phyloP scores from a whole-genome alignment of 2,329 filamentous ascomycete genomes.

The Curvularia lunata region DNA sequence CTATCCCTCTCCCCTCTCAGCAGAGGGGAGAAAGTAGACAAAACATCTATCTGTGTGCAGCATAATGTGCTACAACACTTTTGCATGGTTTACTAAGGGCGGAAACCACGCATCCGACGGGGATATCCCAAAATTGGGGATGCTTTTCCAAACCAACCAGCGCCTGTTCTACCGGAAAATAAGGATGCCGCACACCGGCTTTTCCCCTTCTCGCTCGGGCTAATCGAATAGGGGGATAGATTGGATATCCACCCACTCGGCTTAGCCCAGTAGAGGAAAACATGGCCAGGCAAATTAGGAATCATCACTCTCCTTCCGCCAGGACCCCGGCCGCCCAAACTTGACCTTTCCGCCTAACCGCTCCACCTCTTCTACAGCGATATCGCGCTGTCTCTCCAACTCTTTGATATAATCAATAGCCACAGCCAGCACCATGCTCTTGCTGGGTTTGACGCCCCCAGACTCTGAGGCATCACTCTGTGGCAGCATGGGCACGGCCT shows the following conservation, averaged over 20 bases:
- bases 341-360: constrained; percentile 15
- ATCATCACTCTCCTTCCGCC: constrained; percentile 1
- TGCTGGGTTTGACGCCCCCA: constrained; percentile 19
- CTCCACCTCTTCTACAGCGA: constrained; percentile 18
- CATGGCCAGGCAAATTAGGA: neutral
- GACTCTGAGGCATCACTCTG: constrained; percentile 18
- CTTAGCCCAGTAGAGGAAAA: neutral
- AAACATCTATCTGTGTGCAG: neutral
- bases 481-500: constrained; percentile 30
- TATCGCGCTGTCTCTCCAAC: constrained; percentile 18
- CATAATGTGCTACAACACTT: neutral
- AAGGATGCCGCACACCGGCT: neutral
- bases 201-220: neutral
- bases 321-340: constrained; percentile 1
- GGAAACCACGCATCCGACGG: neutral
- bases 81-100: neutral
- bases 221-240: neutral
- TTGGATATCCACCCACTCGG: neutral
- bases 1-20: neutral
- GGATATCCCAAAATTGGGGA: neutral
- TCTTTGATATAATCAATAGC: constrained; percentile 24
- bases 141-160: neutral
- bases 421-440: constrained; percentile 21
- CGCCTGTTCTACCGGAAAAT: neutral
- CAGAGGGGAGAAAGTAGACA: neutral